Percentiles rank a stretch among this genome's conserved stretches.
These are phyloP conservation scores for Maudiozyma pseudohumilis DNA, from an alignment of 805 yeast species.

Conservation along the genomic window DNA sequence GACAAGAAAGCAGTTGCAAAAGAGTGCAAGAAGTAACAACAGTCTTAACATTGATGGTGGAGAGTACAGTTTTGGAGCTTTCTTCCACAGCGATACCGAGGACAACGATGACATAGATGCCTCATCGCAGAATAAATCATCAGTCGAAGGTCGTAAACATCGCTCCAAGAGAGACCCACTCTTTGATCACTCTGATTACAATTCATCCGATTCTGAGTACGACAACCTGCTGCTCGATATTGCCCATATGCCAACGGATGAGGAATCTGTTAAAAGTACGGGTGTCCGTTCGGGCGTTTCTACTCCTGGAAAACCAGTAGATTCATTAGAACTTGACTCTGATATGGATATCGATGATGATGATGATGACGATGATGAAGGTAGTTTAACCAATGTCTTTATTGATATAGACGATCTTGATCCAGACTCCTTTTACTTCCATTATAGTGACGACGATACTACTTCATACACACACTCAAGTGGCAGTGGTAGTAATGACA, in stretches of 20 bases:
- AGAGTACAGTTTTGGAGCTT: constrained; percentile 28
- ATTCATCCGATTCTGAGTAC: constrained; percentile 26
- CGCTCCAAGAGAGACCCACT: background rate
- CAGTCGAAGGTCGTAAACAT: too few relatives aligned
- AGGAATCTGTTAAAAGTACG: constrained; percentile 23
- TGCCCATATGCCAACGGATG: constrained; percentile 29
- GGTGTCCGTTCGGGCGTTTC: constrained; percentile 11
- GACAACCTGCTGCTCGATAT: constrained; percentile 28
- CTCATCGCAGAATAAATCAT: background rate
- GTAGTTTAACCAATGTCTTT: constrained; percentile 33
- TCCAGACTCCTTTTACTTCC: constrained; percentile 30
- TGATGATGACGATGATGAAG: constrained; percentile 28
- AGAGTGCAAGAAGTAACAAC: constrained; percentile 25
- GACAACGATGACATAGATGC: constrained; percentile 3
- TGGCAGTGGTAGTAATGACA: constrained; percentile 7
- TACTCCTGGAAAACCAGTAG: constrained; percentile 4
- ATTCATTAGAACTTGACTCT: constrained; percentile 6
- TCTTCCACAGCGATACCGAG: constrained; percentile 27
- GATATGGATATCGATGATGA: constrained; percentile 12
- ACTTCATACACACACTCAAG: constrained; percentile 29
- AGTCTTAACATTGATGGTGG: constrained; percentile 33
- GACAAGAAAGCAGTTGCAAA: constrained; percentile 19
- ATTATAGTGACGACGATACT: constrained; percentile 40
- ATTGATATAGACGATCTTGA: constrained; percentile 32
- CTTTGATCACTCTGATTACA: constrained; percentile 13